Conservation (phyloP, 1,284 basidiomycete species). For the Malassezia sympodialis region DNA sequence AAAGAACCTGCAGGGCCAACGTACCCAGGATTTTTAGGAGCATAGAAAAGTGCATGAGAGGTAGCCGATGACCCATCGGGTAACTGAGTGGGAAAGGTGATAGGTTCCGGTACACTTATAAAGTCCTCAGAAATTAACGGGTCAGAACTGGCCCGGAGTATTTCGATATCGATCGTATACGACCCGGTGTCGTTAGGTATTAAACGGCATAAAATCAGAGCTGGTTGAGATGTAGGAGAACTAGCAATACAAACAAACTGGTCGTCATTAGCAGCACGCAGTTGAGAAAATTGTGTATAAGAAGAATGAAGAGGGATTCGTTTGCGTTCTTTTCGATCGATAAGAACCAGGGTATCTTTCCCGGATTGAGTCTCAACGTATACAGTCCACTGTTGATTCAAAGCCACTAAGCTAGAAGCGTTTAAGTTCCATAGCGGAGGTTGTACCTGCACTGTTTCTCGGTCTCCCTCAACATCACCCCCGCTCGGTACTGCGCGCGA, state of each 20-base stretch:
- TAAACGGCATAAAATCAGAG: constrained; percentile 18
- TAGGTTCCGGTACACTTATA: constrained; percentile 20
- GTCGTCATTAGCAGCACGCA: constrained; percentile 14
- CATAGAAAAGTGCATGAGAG: constrained; percentile 56
- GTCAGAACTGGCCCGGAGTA: neutral
- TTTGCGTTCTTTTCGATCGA: neutral
- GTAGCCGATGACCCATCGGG: constrained; percentile 22
- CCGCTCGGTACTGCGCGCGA: neutral
- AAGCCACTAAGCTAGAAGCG: constrained; percentile 3
- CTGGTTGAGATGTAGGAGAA: constrained; percentile 16
- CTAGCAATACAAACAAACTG: constrained; percentile 22
- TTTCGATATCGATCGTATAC: neutral
- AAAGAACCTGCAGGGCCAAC: constrained; percentile 53
- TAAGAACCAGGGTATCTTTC: neutral
- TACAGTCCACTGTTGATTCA: neutral
- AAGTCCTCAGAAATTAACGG: constrained; percentile 16
- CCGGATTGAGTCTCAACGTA: constrained; percentile 2
- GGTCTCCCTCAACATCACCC: neutral
- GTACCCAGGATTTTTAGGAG: constrained; percentile 58
- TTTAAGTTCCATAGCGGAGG: constrained; percentile 10
- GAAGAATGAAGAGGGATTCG: neutral
- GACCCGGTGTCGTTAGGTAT: neutral
- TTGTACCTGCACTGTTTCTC: neutral
- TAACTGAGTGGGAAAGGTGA: constrained; percentile 34
- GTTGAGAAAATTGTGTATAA: constrained; percentile 6